These are phyloP conservation scores for Salix exigua DNA, from an alignment of 345 rosid genomes.

Conservation along the genomic window DNA sequence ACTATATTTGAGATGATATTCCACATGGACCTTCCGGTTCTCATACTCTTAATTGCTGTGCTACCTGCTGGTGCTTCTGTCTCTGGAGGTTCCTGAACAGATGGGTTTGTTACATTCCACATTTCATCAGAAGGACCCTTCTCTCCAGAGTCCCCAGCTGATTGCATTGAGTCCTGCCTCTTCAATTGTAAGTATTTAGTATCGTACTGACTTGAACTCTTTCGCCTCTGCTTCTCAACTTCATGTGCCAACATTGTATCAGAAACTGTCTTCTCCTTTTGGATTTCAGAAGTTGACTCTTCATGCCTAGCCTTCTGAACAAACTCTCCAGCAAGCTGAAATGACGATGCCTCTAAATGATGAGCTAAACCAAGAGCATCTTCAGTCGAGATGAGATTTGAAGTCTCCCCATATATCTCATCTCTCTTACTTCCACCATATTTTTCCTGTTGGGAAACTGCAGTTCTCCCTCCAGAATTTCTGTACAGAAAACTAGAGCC, in stretches of 20 bases:
- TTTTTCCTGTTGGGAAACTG: conserved; percentile 21
- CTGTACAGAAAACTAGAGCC: conserved; percentile 31
- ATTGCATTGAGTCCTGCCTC: conserved; percentile 35
- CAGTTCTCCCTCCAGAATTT: conserved; percentile 31
- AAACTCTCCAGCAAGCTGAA: conserved; percentile 59
- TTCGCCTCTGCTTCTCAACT: conserved; percentile 35
- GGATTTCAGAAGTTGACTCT: conserved; percentile 43
- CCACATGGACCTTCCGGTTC: conserved; percentile 77
- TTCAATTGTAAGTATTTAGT: conserved; percentile 31
- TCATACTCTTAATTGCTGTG: conserved; percentile 37
- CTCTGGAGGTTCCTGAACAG: conserved; percentile 44
- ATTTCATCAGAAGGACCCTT: conserved; percentile 85
- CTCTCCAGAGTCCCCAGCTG: conserved; percentile 49
- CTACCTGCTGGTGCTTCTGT: conserved; percentile 39
- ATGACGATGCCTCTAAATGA: conserved; percentile 57
- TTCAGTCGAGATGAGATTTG: conserved; percentile 29
- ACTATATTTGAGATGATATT: conserved; percentile 58
- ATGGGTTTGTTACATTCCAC: conserved; percentile 69
- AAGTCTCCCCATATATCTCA: conserved; percentile 29
- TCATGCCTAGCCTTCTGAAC: conserved; percentile 58
- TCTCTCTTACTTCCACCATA: conserved; percentile 27
- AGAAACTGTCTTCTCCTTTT: conserved; percentile 21
- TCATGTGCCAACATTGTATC: conserved; percentile 14
- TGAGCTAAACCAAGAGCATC: conserved; percentile 67
- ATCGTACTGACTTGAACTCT: conserved; percentile 27